phyloP scores from a whole-genome alignment of 2,329 filamentous ascomycete species.

The Venturia effusa region DNA sequence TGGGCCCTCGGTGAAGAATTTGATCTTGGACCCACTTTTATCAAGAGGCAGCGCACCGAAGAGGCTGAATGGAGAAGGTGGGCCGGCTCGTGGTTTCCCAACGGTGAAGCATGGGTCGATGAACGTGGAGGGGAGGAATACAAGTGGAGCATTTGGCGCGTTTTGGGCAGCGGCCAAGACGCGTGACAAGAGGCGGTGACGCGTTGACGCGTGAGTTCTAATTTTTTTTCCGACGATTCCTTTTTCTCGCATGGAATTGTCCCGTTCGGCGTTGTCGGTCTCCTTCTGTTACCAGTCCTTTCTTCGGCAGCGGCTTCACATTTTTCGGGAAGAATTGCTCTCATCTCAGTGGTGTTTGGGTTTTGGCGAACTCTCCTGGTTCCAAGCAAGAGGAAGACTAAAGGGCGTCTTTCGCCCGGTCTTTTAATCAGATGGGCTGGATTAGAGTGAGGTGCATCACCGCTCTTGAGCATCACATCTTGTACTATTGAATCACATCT shows the following conservation, averaged over 20 bases:
- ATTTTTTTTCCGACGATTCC: background rate
- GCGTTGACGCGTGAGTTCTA: background rate
- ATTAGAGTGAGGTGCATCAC: background rate
- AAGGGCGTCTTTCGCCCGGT: background rate
- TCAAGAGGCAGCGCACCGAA: slow-evolving; percentile 78
- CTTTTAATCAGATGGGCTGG: background rate
- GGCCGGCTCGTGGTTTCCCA: slow-evolving; percentile 63
- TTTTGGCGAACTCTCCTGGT: background rate
- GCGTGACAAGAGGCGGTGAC: background rate
- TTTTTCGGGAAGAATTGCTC: background rate
- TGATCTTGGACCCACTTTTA: slow-evolving; percentile 90
- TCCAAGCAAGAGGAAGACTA: background rate
- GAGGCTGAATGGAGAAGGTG: slow-evolving; percentile 85
- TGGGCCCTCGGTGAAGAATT: slow-evolving; percentile 78
- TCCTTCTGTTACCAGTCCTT: background rate
- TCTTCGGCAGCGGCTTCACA: background rate
- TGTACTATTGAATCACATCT: slow-evolving; percentile 6
- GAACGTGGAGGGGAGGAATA: slow-evolving; percentile 2
- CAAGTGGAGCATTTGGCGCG: slow-evolving; percentile 10
- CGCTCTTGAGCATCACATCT: background rate
- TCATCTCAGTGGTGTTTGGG: background rate
- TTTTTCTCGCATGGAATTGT: too few species aligned
- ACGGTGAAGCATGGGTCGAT: slow-evolving; percentile 2
- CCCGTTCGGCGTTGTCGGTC: background rate
- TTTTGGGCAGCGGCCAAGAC: slow-evolving; percentile 7